Percentiles rank a stretch among this genome's conserved stretches.
Conservation (phyloP, 2,329 filamentous ascomycete genomes). For the Fusarium lateritium region DNA sequence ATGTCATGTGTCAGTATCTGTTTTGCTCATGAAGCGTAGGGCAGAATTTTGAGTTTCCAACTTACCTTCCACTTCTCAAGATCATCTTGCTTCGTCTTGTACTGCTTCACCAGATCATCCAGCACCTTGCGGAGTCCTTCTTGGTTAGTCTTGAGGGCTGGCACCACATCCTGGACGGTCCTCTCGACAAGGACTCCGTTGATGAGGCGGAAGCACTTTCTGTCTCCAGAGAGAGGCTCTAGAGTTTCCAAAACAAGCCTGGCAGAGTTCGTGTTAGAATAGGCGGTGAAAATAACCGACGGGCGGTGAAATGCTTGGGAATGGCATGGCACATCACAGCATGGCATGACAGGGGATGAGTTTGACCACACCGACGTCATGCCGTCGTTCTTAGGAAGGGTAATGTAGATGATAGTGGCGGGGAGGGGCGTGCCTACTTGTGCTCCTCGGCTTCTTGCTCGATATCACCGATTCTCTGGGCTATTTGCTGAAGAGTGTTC, state of each 20-base stretch:
- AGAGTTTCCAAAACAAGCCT: constrained; percentile 96
- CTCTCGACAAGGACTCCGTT: constrained; percentile 96
- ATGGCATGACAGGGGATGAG: constrained; percentile 18
- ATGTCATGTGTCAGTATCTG: constrained; percentile 15
- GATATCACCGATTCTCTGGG: constrained; percentile 96
- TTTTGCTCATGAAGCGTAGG: not conserved
- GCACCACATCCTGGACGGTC: constrained; percentile 92
- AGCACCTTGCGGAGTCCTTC: constrained; percentile 95
- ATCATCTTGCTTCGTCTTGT: constrained; percentile 94
- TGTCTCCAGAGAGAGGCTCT: constrained; percentile 82
- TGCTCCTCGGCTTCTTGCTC: constrained; percentile 98
- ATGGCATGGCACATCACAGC: not conserved
- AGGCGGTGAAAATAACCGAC: constrained; percentile 38
- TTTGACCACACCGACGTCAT: constrained; percentile 39
- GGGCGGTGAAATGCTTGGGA: constrained; percentile 57
- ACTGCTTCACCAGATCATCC: constrained; percentile 95
- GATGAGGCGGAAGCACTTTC: constrained; percentile 99
- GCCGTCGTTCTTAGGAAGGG: constrained; percentile 15
- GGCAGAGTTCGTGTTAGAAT: constrained; percentile 36
- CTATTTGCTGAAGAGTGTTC: constrained; percentile 87
- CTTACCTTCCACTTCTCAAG: constrained; percentile 97
- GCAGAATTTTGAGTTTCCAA: not conserved
- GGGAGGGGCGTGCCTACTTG: constrained; percentile 75
- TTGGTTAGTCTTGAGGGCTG: constrained; percentile 91
- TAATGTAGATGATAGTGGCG: constrained; percentile 31